Evolutionary conservation across 257 asterid species (phyloP).

Genomic region (Asclepias syriaca): DNA sequence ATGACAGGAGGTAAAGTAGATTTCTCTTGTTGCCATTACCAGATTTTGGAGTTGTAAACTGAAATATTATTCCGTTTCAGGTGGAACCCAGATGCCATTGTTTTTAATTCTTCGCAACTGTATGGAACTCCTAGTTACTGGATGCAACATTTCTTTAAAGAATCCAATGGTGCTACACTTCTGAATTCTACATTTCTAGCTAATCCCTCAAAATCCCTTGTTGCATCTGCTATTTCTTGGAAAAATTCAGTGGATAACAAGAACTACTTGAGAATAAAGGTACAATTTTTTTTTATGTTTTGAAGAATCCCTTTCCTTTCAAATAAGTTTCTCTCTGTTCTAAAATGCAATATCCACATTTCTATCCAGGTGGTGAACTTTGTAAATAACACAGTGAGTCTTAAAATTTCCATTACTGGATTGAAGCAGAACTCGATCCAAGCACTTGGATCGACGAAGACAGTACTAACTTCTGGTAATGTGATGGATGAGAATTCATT

Average conservation of each 20-base stretch:
- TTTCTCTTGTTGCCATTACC: conserved; percentile 7
- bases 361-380: conserved; percentile 63
- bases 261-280: conserved; percentile 41
- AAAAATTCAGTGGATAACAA: conserved; percentile 35
- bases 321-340: background rate
- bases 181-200: conserved; percentile 50
- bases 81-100: too few relatives aligned
- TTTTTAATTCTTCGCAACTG: conserved; percentile 10
- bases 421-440: conserved; percentile 34
- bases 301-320: background rate
- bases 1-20: conserved; percentile 57
- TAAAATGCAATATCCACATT: background rate
- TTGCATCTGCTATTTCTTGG: conserved; percentile 81
- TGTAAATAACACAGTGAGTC: conserved; percentile 40
- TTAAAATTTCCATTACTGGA: conserved; percentile 46
- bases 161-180: conserved; percentile 88
- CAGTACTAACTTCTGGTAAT: conserved; percentile 47
- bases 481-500: conserved; percentile 78
- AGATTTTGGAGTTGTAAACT: background rate
- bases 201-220: conserved; percentile 42
- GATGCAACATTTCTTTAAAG: conserved; percentile 92
- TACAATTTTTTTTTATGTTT: too few relatives aligned
- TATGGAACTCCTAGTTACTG: conserved; percentile 94
- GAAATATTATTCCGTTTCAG: background rate
- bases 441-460: conserved; percentile 41